Evolutionary conservation across 2,329 filamentous ascomycete species (phyloP).

Genomic region (Bipolaris gigantea): DNA sequence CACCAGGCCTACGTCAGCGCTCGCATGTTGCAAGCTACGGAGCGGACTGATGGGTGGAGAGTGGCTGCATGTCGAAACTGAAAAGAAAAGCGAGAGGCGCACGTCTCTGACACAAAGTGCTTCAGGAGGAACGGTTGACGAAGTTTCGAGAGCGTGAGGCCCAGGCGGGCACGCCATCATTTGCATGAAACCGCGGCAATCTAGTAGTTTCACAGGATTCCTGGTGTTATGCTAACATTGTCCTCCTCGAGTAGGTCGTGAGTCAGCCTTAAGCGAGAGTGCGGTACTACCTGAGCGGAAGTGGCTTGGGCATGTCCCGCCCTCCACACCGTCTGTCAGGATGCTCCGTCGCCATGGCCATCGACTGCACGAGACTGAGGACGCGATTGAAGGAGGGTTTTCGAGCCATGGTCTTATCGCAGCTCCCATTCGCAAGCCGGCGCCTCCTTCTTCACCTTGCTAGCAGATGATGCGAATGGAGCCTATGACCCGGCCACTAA

Average conservation of each 20-base stretch:
- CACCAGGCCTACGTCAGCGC: conserved; percentile 6
- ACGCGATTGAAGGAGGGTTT: background rate
- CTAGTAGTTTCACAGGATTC: conserved; percentile 16
- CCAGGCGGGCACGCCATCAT: conserved; percentile 15
- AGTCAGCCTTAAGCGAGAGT: background rate
- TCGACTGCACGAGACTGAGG: background rate
- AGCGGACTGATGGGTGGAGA: conserved; percentile 3
- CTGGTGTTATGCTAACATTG: background rate
- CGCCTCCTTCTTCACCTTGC: background rate
- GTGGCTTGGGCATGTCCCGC: background rate
- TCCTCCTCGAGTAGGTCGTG: background rate
- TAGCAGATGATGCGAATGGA: background rate
- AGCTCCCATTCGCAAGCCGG: background rate
- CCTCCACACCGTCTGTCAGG: background rate
- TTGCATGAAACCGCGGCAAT: conserved; percentile 29
- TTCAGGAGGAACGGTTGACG: background rate
- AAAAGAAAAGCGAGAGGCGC: conserved; percentile 1
- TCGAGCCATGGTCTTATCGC: background rate
- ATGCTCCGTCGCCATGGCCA: background rate
- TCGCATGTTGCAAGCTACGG: conserved; percentile 2
- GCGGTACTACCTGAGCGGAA: background rate
- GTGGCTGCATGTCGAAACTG: background rate
- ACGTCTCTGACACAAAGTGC: conserved; percentile 11
- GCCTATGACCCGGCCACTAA: conserved; percentile 1
- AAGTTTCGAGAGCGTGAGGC: conserved; percentile 20